Conservation (phyloP, 805 yeast species). For the Starmerella floris region DNA sequence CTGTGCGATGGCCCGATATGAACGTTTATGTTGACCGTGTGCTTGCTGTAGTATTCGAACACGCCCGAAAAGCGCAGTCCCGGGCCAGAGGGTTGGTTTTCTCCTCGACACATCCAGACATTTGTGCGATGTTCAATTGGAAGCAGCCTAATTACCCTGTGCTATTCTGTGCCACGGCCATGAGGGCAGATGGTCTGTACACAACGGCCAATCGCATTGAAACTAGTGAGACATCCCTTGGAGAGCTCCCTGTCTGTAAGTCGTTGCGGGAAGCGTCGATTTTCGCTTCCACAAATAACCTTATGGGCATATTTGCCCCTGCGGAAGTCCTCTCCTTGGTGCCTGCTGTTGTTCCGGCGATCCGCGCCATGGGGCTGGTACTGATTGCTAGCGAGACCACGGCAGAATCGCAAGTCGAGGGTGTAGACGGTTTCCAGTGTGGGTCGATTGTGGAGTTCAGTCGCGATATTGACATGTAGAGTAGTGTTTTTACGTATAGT, state of each 20-base stretch:
- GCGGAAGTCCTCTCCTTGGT: conserved; percentile 55
- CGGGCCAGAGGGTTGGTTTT: conserved; percentile 49
- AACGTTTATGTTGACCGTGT: conserved; percentile 67
- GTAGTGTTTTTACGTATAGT: no score
- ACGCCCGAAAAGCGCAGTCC: conserved; percentile 37
- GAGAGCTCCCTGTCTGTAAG: conserved; percentile 27
- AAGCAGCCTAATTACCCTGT: conserved; percentile 97
- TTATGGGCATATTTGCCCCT: conserved; percentile 73
- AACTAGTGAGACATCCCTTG: conserved; percentile 24
- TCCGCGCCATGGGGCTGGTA: conserved; percentile 68
- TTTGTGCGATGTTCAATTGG: conserved; percentile 94
- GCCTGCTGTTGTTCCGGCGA: conserved; percentile 60
- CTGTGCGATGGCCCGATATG: conserved; percentile 33
- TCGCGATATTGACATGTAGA: conserved; percentile 15
- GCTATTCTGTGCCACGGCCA: conserved; percentile 54
- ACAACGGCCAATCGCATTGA: conserved; percentile 22
- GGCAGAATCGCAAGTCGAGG: conserved; percentile 13
- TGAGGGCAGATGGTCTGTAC: conserved; percentile 21
- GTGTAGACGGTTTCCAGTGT: conserved; percentile 55
- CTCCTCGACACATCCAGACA: conserved; percentile 72
- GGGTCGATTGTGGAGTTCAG: conserved; percentile 48
- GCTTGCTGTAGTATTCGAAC: conserved; percentile 58
- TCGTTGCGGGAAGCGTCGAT: conserved; percentile 71
- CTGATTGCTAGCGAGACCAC: conserved; percentile 42
- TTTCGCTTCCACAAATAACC: conserved; percentile 68